phyloP scores from a whole-genome alignment of 1,284 basidiomycete genomes.

The Apiotrichum siamense region DNA sequence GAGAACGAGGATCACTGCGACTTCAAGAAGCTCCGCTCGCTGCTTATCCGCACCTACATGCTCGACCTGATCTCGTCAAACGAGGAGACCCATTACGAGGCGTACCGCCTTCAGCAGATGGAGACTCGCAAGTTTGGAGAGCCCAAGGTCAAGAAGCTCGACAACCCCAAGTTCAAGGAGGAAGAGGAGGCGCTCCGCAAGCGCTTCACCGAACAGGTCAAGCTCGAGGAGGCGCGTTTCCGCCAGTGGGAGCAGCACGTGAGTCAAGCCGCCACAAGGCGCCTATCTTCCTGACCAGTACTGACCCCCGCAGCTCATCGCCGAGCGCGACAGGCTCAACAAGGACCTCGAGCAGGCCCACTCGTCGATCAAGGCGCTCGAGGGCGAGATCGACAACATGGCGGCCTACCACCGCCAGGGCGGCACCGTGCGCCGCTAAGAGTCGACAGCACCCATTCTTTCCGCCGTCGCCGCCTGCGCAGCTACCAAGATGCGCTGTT shows the following conservation, averaged over 20 bases:
- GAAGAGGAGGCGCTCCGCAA: slow-evolving; percentile 95
- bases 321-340: slow-evolving; percentile 93
- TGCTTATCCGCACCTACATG: slow-evolving; percentile 98
- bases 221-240: slow-evolving; percentile 95
- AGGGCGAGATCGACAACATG: slow-evolving; percentile 80
- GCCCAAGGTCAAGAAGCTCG: slow-evolving; percentile 96
- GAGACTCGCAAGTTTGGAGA: slow-evolving; percentile 99
- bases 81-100: slow-evolving; percentile 95
- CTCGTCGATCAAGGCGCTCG: slow-evolving; percentile 82
- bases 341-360: slow-evolving; percentile 86
- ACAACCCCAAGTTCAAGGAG: slow-evolving; percentile 99
- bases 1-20: slow-evolving; percentile 64
- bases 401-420: slow-evolving; percentile 66
- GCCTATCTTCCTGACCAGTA: slow-evolving; percentile 48
- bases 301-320: slow-evolving; percentile 59
- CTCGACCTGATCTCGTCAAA: slow-evolving; percentile 93
- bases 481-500: neutral
- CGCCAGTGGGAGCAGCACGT: slow-evolving; percentile 96
- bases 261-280: slow-evolving; percentile 54
- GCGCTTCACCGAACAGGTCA: slow-evolving; percentile 99
- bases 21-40: slow-evolving; percentile 93
- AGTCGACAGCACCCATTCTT: slow-evolving; percentile 13
- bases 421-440: slow-evolving; percentile 37
- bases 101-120: slow-evolving; percentile 98
- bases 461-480: neutral